Percentiles rank a stretch among this genome's conserved stretches.
phyloP scores from a whole-genome alignment of 495 filamentous ascomycete genomes.

The Niebla homalea region DNA sequence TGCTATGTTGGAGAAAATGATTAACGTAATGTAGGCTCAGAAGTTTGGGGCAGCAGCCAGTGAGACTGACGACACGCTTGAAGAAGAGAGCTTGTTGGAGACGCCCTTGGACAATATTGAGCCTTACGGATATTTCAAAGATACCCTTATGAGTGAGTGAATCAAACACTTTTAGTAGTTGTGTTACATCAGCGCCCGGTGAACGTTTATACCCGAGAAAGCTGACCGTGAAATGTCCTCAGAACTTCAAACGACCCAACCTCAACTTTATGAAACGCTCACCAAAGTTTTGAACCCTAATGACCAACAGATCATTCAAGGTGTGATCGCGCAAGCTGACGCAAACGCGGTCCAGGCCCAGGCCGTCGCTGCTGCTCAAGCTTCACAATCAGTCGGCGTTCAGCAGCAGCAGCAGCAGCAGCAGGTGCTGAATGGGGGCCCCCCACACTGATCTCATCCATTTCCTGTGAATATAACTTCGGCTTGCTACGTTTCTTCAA shows the following conservation, averaged over 20 bases:
- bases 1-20: conserved; percentile 2
- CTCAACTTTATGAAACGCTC: conserved; percentile 70
- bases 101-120: conserved; percentile 90
- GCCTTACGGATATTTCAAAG: conserved; percentile 77
- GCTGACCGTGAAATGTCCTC: conserved; percentile 12
- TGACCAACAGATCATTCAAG: conserved; percentile 69
- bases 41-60: conserved; percentile 62
- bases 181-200: no score
- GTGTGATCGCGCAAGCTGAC: conserved; percentile 71
- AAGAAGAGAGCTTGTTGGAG: conserved; percentile 84
- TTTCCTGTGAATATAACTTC: no score
- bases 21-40: conserved; percentile 44
- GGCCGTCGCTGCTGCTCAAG: conserved; percentile 10
- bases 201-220: conserved; percentile 8
- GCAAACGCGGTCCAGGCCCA: conserved; percentile 30
- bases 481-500: no score
- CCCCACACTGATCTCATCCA: no score
- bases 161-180: background rate
- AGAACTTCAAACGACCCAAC: conserved; percentile 85
- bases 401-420: background rate
- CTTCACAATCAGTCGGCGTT: conserved; percentile 15
- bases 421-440: no score
- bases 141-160: conserved; percentile 67
- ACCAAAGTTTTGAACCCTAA: conserved; percentile 65
- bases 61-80: conserved; percentile 78